Conservation (phyloP, 2,329 filamentous ascomycete genomes). For the Fusarium udum region DNA sequence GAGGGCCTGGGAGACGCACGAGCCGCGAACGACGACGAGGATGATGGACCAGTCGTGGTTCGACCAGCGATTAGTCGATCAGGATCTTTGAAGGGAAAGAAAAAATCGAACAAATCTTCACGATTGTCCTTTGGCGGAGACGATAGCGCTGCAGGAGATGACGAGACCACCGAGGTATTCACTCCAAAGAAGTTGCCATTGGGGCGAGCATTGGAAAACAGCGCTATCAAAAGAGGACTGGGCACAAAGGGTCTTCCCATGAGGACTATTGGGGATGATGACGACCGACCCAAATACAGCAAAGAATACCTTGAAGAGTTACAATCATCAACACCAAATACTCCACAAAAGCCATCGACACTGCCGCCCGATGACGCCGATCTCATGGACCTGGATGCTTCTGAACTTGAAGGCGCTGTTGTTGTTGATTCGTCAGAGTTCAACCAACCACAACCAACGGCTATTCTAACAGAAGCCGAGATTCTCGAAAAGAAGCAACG, state of each 20-base stretch:
- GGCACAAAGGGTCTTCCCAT: slow-evolving; percentile 62
- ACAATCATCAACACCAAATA: slow-evolving; percentile 84
- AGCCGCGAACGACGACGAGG: slow-evolving; percentile 53
- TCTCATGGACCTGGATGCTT: slow-evolving; percentile 66
- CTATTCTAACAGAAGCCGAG: slow-evolving; percentile 83
- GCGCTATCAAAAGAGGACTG: slow-evolving; percentile 65
- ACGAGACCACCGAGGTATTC: slow-evolving; percentile 60
- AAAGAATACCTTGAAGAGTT: slow-evolving; percentile 88
- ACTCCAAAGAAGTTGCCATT: slow-evolving; percentile 74
- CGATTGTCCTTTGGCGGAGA: slow-evolving; percentile 80
- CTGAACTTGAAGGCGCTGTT: slow-evolving; percentile 70
- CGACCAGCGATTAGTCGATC: slow-evolving; percentile 59
- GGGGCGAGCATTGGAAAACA: slow-evolving; percentile 73
- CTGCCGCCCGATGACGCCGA: slow-evolving; percentile 57
- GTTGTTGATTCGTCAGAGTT: slow-evolving; percentile 64
- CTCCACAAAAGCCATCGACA: slow-evolving; percentile 70
- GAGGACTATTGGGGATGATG: slow-evolving; percentile 66
- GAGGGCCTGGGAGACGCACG: slow-evolving; percentile 37
- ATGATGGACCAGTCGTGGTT: slow-evolving; percentile 59
- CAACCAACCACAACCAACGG: slow-evolving; percentile 48
- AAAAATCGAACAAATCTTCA: slow-evolving; percentile 65
- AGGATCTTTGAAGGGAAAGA: slow-evolving; percentile 69
- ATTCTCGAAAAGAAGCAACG: slow-evolving; percentile 92
- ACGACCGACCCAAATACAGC: slow-evolving; percentile 81
- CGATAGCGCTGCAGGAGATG: slow-evolving; percentile 60